A percentile compares a stretch with the other conserved stretches of the same genome.
Evolutionary conservation across 805 yeast species (phyloP).

Genomic region (Danielozyma ontarioensis): DNA sequence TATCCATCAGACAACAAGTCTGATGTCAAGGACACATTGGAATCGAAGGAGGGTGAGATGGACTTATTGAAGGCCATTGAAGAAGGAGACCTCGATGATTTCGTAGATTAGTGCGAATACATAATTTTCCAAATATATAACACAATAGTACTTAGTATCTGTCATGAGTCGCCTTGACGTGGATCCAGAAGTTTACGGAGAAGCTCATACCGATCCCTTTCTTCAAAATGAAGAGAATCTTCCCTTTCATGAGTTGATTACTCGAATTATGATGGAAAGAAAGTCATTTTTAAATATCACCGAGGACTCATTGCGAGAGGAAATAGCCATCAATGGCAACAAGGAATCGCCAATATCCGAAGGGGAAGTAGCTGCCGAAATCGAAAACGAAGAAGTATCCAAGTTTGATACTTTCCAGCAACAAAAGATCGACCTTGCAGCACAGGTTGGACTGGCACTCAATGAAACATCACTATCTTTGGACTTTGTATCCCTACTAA

Average conservation of each 20-base stretch:
- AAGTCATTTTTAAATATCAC: conserved; percentile 56
- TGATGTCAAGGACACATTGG: conserved; percentile 22
- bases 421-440: conserved; percentile 49
- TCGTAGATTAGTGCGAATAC: conserved; percentile 30
- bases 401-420: conserved; percentile 38
- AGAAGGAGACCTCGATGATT: conserved; percentile 52
- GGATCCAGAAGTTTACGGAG: conserved; percentile 25
- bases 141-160: too few relatives aligned
- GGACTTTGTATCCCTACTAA: conserved; percentile 79
- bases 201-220: conserved; percentile 30
- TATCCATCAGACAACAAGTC: conserved; percentile 53
- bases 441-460: conserved; percentile 57
- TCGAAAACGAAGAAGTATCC: conserved; percentile 5
- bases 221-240: conserved; percentile 40
- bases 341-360: not conserved
- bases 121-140: not conserved
- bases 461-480: conserved; percentile 86
- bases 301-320: conserved; percentile 47
- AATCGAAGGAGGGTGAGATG: conserved; percentile 34
- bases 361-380: conserved; percentile 3
- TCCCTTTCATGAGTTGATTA: conserved; percentile 51
- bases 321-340: conserved; percentile 26
- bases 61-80: conserved; percentile 44
- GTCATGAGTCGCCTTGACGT: conserved; percentile 13
- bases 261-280: conserved; percentile 53